Evolutionary conservation across 768 basidiomycete species (phyloP).

Genomic region (Podaxis sp.): DNA sequence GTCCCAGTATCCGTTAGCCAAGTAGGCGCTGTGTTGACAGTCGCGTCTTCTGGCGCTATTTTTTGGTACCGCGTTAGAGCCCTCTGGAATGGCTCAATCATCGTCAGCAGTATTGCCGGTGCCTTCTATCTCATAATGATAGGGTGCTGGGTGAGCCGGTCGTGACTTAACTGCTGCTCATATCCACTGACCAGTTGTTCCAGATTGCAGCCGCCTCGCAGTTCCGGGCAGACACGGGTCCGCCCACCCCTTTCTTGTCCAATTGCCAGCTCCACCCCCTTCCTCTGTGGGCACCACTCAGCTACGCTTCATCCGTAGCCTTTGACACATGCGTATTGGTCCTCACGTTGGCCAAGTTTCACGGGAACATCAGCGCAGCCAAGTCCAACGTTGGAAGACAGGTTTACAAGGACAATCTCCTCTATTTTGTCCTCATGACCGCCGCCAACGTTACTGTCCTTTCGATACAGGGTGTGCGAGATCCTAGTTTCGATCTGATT

Average conservation of each 20-base stretch:
- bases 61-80: constrained; percentile 4
- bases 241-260: not conserved
- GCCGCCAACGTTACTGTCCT: not conserved
- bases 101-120: not conserved
- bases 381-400: constrained; percentile 3
- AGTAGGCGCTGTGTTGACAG: not conserved
- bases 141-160: constrained; percentile 1
- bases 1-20: not conserved
- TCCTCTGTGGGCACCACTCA: constrained; percentile 1
- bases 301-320: constrained; percentile 8
- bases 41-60: constrained; percentile 5
- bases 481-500: constrained; percentile 2
- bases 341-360: not conserved
- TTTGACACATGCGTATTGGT: constrained; percentile 3
- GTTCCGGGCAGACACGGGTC: not conserved
- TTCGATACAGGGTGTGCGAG: not conserved
- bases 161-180: not conserved
- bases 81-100: not conserved
- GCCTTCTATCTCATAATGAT: constrained; percentile 4
- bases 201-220: constrained; percentile 1
- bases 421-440: constrained; percentile 6
- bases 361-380: not conserved
- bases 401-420: constrained; percentile 3
- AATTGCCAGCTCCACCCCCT: constrained; percentile 1
- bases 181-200: not conserved